These are phyloP conservation scores for Exophiala bonariae DNA, from an alignment of 2,329 filamentous ascomycete genomes.

Conservation along the genomic window DNA sequence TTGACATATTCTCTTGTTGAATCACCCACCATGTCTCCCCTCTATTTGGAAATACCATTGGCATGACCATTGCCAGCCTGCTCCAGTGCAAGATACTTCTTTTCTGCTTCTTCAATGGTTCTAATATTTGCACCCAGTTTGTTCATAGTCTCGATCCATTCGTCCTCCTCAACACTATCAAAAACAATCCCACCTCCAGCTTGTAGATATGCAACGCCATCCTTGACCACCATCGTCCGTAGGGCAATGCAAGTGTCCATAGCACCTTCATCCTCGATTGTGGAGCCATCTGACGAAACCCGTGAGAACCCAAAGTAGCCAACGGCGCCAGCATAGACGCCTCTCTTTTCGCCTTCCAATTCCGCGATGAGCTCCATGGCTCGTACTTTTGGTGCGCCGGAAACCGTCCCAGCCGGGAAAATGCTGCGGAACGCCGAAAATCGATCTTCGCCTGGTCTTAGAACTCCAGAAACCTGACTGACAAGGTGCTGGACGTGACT, in stretches of 20 bases:
- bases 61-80: constrained; percentile 19
- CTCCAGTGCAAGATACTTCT: constrained; percentile 56
- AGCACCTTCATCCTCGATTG: constrained; percentile 66
- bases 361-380: constrained; percentile 98
- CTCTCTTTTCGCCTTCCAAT: constrained; percentile 88
- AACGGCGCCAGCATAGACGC: constrained; percentile 92
- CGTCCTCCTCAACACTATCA: constrained; percentile 85
- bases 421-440: constrained; percentile 97
- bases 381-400: constrained; percentile 89
- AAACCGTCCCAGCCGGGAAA: constrained; percentile 95
- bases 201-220: constrained; percentile 88
- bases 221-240: constrained; percentile 92
- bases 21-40: too few relatives aligned
- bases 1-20: too few relatives aligned
- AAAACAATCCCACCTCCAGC: constrained; percentile 86
- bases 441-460: constrained; percentile 78
- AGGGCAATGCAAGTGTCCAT: constrained; percentile 88
- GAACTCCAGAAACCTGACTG: constrained; percentile 89
- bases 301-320: constrained; percentile 92
- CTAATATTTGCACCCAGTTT: constrained; percentile 89
- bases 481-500: constrained; percentile 97
- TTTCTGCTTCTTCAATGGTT: constrained; percentile 82
- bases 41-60: constrained; percentile 22
- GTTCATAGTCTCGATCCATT: constrained; percentile 96
- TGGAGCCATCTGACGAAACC: constrained; percentile 62